Base-by-base conservation (phyloP, 2,329 filamentous ascomycete genomes). In the Hypoxylon sp. region DNA sequence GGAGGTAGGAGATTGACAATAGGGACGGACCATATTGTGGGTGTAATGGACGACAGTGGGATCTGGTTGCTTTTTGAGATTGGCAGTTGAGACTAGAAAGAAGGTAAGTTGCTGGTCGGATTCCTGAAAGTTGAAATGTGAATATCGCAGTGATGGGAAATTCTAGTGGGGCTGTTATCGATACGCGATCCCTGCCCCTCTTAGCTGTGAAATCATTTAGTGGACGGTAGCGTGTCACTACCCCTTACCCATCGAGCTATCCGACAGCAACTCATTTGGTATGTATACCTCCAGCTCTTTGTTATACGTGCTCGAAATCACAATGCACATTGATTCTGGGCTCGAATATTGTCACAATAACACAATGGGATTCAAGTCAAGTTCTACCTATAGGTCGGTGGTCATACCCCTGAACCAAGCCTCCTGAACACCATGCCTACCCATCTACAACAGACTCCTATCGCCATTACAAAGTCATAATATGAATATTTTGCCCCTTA, bases 1-100 rank as follows among this genome's bases (percentile, higher is more conserved):
- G 35, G 10, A 10, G 7, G 30, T 17, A 2, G 35, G 22, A 30
- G 40, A 51, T 25, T 6, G 11, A 33, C 22, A 1, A 4, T 48
- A 3, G 8, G 2, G 31, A 64, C 57, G 11, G 20, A 67, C 69
- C 69, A 71, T 71, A 17, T 35, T 64, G 37, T 35, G 20, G 33
- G 6, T 37, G 37, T 10, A 6, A 62, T 40, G 22, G 11, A 30
- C 17, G 7, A 40, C 37, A 22, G 25, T 20, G 14, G n/a, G 27
- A n/a, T 37, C 51, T 33, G 27, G 44, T 6, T 30, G 7, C 6
- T 27, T 44, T 44, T 56, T n/a, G 22, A 30, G 49, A 14, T 44
- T 33, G 54, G 25, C 31, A 10, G 7, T 11, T 17, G 64, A 44
- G 50, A 27, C 27, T 49, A n/a, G 22, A 4, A 30, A 25, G 14